Conservation (phyloP, 192 early-diverging fungal species). For the Coemansia sp. region DNA sequence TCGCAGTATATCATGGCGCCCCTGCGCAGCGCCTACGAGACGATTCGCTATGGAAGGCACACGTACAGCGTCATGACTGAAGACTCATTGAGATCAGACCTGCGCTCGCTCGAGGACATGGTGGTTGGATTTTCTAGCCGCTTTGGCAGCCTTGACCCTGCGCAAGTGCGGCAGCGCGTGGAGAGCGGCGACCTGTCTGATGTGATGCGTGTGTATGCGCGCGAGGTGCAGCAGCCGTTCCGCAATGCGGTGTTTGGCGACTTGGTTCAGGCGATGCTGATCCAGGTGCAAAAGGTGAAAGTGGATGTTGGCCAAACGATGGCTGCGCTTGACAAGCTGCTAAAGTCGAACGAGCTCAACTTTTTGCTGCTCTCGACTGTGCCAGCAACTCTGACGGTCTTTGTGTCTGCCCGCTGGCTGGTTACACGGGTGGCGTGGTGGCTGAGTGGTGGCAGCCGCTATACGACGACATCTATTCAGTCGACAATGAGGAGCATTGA, state of each 20-base stretch:
- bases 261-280: constrained; percentile 71
- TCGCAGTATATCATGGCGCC: constrained; percentile 83
- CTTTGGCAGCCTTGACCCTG: constrained; percentile 59
- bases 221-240: constrained; percentile 64
- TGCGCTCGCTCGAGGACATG: constrained; percentile 90
- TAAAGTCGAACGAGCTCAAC: constrained; percentile 94
- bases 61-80: constrained; percentile 76
- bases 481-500: constrained; percentile 62
- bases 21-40: constrained; percentile 69
- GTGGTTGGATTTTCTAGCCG: constrained; percentile 76
- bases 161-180: constrained; percentile 59
- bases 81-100: constrained; percentile 75
- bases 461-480: constrained; percentile 57
- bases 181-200: constrained; percentile 80
- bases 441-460: constrained; percentile 37
- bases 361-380: constrained; percentile 87
- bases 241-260: constrained; percentile 62
- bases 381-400: constrained; percentile 68
- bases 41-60: constrained; percentile 81
- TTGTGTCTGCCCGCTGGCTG: constrained; percentile 50
- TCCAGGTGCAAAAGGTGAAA: constrained; percentile 93
- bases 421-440: constrained; percentile 40
- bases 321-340: constrained; percentile 89
- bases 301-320: constrained; percentile 92
- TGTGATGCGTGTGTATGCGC: constrained; percentile 79